These are phyloP conservation scores for Arthromyces matolae DNA, from an alignment of 768 basidiomycete species.

Conservation along the genomic window DNA sequence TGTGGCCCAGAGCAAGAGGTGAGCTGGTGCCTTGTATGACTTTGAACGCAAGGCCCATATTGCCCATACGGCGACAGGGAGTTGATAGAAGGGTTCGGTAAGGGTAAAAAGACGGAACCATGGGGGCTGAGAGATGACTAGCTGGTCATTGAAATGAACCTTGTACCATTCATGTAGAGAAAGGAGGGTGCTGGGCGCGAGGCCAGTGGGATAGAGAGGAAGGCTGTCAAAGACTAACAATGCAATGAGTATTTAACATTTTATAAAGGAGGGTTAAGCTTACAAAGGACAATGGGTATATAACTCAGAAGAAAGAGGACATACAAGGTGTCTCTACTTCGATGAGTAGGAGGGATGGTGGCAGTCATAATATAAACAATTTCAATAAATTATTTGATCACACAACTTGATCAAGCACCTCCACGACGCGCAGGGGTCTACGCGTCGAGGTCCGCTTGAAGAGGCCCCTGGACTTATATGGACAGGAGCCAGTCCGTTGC, in stretches of 20 bases:
- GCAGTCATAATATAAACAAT: constrained; percentile 6
- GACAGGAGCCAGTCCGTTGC: constrained; percentile 3
- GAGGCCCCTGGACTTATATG: constrained; percentile 2
- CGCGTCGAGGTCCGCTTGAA: constrained; percentile 4
- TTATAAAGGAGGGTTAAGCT: not conserved
- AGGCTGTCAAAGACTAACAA: constrained; percentile 18
- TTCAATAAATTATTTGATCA: not conserved
- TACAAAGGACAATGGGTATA: constrained; percentile 17
- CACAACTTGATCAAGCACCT: not conserved
- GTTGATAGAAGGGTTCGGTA: constrained; percentile 18
- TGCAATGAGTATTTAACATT: not conserved
- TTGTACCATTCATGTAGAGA: constrained; percentile 19
- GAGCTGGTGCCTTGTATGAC: constrained; percentile 17
- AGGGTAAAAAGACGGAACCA: constrained; percentile 23
- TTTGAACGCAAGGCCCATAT: constrained; percentile 19
- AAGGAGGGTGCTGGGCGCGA: constrained; percentile 16
- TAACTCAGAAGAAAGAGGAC: constrained; percentile 17
- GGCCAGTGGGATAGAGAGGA: constrained; percentile 14
- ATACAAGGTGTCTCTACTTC: constrained; percentile 16
- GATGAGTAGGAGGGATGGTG: constrained; percentile 10
- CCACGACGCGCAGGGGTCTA: not conserved
- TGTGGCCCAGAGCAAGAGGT: constrained; percentile 18
- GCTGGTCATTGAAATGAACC: constrained; percentile 20
- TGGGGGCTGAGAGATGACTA: constrained; percentile 17
- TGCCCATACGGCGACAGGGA: constrained; percentile 19